A percentile compares a stretch with the other conserved stretches of the same genome.
Evolutionary conservation across 2,329 filamentous ascomycete species (phyloP).

Genomic region (Chaetomiaceae sp.): DNA sequence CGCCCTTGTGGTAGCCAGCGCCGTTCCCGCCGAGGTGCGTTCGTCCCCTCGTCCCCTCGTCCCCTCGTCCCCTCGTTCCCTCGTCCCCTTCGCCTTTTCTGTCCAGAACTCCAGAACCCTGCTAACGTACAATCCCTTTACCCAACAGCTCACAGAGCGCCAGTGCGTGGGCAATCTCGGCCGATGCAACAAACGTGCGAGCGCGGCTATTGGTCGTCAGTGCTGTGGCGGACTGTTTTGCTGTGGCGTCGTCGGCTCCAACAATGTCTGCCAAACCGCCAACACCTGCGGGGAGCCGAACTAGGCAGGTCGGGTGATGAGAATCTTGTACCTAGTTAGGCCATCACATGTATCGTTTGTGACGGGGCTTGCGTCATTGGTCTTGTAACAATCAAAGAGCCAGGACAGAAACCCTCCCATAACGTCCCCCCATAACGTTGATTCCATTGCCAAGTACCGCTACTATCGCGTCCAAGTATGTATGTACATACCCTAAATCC

Average conservation of each 20-base stretch:
- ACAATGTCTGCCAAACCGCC: constrained; percentile 1
- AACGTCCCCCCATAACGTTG: too few relatives aligned
- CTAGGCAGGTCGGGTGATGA: not conserved
- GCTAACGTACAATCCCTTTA: not conserved
- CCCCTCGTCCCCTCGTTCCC: too few relatives aligned
- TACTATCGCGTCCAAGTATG: too few relatives aligned
- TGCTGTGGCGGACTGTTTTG: constrained; percentile 3
- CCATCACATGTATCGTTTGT: too few relatives aligned
- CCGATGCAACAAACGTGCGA: not conserved
- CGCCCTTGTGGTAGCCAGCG: not conserved
- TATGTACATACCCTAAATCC: too few relatives aligned
- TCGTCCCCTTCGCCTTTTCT: too few relatives aligned
- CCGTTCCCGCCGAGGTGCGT: not conserved
- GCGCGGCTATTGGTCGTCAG: not conserved
- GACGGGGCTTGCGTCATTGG: too few relatives aligned
- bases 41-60: too few relatives aligned
- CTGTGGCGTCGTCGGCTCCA: not conserved
- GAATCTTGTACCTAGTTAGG: too few relatives aligned
- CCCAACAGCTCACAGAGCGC: not conserved
- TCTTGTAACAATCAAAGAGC: too few relatives aligned
- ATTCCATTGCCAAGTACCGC: too few relatives aligned
- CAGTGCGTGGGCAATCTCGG: not conserved
- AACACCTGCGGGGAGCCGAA: constrained; percentile 1
- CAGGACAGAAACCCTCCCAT: too few relatives aligned
- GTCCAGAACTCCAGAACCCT: not conserved